These are phyloP conservation scores for Asclepias syriaca DNA, from an alignment of 257 asterid species.

Conservation along the genomic window DNA sequence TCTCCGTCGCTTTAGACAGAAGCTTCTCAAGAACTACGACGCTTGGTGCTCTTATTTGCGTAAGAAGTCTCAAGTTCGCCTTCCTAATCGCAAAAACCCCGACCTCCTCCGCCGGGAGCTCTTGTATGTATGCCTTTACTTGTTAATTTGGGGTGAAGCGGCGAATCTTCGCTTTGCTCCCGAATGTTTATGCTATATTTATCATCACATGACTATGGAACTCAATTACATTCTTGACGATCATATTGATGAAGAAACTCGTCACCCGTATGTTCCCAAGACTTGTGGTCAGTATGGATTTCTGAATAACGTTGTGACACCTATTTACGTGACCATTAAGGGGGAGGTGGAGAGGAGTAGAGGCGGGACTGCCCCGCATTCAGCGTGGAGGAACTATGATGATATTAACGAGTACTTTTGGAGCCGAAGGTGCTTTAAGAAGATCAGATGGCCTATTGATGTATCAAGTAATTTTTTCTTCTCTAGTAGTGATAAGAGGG, in stretches of 20 bases:
- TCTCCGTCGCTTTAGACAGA: conserved; percentile 60
- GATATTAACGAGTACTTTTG: conserved; percentile 91
- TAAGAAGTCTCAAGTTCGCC: conserved; percentile 64
- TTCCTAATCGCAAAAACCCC: conserved; percentile 52
- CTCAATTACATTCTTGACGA: conserved; percentile 76
- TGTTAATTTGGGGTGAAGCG: conserved; percentile 88
- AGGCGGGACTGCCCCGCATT: conserved; percentile 88
- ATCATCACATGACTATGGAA: conserved; percentile 85
- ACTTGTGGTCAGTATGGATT: conserved; percentile 66
- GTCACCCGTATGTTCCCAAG: conserved; percentile 56
- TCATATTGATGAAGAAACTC: conserved; percentile 63
- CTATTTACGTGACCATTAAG: conserved; percentile 51
- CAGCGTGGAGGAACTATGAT: conserved; percentile 98
- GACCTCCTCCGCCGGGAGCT: conserved; percentile 72
- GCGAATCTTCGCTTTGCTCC: conserved; percentile 80
- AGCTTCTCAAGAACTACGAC: conserved; percentile 66
- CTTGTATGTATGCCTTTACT: conserved; percentile 64
- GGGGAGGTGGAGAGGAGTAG: conserved; percentile 88
- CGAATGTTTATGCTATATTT: conserved; percentile 81
- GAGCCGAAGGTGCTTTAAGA: conserved; percentile 80
- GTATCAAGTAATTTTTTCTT: conserved; percentile 47
- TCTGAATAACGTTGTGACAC: conserved; percentile 54
- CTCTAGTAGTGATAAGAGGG: conserved; percentile 45
- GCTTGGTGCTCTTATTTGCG: conserved; percentile 84
- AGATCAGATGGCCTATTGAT: conserved; percentile 80